Conservation (phyloP, 2,329 filamentous ascomycete species). For the Fusarium clavum region DNA sequence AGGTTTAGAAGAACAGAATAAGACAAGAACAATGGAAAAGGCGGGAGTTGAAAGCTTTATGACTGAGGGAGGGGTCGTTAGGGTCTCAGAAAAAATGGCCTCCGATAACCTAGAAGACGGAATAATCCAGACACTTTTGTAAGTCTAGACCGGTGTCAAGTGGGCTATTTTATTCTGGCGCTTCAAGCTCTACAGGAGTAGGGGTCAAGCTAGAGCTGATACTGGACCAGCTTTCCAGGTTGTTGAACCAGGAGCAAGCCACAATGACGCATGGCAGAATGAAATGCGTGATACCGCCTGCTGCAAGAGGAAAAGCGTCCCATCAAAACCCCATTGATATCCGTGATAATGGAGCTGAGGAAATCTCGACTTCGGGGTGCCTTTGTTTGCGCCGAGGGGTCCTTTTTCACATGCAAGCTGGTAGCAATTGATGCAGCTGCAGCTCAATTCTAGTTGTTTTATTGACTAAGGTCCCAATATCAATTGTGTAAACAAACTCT, state of each 20-base stretch:
- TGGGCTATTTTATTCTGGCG: background rate
- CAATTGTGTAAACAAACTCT: background rate
- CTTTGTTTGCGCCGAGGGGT: slow-evolving; percentile 33
- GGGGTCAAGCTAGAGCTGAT: slow-evolving; percentile 29
- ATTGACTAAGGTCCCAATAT: background rate
- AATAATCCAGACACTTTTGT: background rate
- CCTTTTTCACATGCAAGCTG: slow-evolving; percentile 43
- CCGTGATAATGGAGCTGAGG: slow-evolving; percentile 29
- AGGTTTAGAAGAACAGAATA: background rate
- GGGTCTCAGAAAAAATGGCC: background rate
- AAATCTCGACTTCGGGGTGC: slow-evolving; percentile 21
- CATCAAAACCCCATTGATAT: slow-evolving; percentile 46
- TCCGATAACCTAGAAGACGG: background rate
- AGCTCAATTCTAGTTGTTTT: background rate
- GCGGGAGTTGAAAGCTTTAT: slow-evolving; percentile 27
- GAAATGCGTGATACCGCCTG: slow-evolving; percentile 42
- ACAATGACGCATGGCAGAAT: slow-evolving; percentile 48
- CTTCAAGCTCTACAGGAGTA: background rate
- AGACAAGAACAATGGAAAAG: background rate
- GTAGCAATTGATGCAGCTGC: background rate
- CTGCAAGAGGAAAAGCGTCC: slow-evolving; percentile 41
- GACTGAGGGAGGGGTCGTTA: slow-evolving; percentile 40
- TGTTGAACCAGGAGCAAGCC: slow-evolving; percentile 48
- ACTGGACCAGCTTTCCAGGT: slow-evolving; percentile 41
- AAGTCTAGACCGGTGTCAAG: background rate